Percentiles rank a stretch among this genome's conserved stretches.
phyloP scores from a whole-genome alignment of 148 eudicot species.

The Fagopyrum esculentum region DNA sequence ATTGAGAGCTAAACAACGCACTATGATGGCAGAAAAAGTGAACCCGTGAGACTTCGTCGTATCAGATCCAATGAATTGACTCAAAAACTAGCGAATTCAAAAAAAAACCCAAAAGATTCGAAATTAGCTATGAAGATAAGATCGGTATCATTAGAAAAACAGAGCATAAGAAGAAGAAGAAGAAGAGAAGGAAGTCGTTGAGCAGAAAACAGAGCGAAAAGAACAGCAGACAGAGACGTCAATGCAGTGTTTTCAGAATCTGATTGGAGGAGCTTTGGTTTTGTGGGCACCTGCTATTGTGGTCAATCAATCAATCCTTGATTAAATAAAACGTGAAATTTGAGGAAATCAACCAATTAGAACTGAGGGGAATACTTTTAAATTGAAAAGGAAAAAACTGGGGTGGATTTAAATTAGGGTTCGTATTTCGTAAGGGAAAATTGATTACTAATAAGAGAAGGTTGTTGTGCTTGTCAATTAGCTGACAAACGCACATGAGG shows the following conservation, averaged over 20 bases:
- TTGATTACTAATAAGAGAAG: not conserved
- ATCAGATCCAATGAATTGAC: conserved; percentile 9
- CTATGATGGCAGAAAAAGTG: not conserved
- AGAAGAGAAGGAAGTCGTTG: conserved; percentile 5
- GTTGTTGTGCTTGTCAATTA: not conserved
- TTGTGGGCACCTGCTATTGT: conserved; percentile 12
- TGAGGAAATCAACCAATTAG: conserved; percentile 4
- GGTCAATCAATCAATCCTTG: conserved; percentile 2
- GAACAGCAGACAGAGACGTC: conserved; percentile 12
- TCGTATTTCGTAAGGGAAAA: not conserved
- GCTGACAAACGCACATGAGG: conserved; percentile 12
- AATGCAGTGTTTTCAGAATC: not conserved
- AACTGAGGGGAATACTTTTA: not conserved
- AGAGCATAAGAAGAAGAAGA: not conserved
- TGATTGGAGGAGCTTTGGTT: not conserved
- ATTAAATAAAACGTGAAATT: not conserved
- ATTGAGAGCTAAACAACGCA: conserved; percentile 9
- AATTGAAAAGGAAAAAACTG: not conserved
- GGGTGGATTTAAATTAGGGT: conserved; percentile 9
- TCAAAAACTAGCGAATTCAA: not conserved
- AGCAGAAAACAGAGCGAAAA: not conserved
- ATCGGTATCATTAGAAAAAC: not conserved
- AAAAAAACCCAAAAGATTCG: not conserved
- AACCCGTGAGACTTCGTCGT: not conserved
- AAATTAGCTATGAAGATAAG: not conserved